A percentile compares a stretch with the other conserved stretches of the same genome.
These are phyloP conservation scores for Leccinum fallax DNA, from an alignment of 1,284 basidiomycete genomes.

Conservation along the genomic window DNA sequence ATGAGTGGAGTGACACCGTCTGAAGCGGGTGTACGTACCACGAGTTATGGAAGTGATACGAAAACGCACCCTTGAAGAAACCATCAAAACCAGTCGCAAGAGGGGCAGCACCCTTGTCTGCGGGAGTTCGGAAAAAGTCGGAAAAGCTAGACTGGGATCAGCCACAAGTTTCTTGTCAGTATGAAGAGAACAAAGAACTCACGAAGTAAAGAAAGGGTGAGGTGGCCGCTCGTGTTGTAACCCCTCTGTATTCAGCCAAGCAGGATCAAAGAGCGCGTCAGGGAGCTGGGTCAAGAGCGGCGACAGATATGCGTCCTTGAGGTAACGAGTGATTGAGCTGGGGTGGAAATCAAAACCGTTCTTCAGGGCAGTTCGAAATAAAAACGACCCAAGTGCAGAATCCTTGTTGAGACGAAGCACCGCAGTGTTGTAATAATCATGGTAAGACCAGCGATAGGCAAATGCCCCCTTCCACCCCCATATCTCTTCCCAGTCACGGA, in stretches of 20 bases:
- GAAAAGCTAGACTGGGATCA: constrained; percentile 40
- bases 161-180: constrained; percentile 43
- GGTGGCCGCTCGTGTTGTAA: constrained; percentile 80
- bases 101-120: constrained; percentile 66
- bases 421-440: constrained; percentile 83
- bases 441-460: constrained; percentile 81
- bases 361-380: constrained; percentile 82
- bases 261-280: constrained; percentile 83
- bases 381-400: constrained; percentile 76
- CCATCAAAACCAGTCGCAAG: constrained; percentile 78
- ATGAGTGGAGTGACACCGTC: neutral
- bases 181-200: constrained; percentile 43
- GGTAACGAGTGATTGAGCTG: constrained; percentile 77
- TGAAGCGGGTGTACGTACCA: constrained; percentile 47
- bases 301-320: constrained; percentile 75
- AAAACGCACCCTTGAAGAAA: constrained; percentile 83
- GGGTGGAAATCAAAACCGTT: constrained; percentile 86
- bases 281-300: constrained; percentile 63
- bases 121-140: constrained; percentile 78
- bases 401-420: constrained; percentile 80
- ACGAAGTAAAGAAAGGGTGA: constrained; percentile 81
- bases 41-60: constrained; percentile 85
- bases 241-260: constrained; percentile 82
- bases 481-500: constrained; percentile 89
- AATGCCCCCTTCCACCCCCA: constrained; percentile 88